Evolutionary conservation across 2,329 filamentous ascomycete genomes (phyloP).

Genomic region (Neonectria coccinea): DNA sequence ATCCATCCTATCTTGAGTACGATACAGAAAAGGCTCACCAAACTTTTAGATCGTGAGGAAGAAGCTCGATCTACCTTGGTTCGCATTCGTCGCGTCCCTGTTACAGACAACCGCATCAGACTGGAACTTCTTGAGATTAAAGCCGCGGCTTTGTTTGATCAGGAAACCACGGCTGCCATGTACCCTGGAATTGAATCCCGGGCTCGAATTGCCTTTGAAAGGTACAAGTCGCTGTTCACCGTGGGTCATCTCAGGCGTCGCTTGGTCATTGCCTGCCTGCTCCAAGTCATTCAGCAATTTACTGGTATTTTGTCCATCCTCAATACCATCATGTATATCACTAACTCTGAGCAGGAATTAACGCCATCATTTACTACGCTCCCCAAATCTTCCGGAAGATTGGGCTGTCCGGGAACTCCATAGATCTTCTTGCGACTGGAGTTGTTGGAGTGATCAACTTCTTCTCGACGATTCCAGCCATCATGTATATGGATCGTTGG

Average conservation of each 20-base stretch:
- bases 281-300: constrained; percentile 25
- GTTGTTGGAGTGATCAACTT: constrained; percentile 37
- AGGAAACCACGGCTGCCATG: constrained; percentile 23
- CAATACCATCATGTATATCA: rapidly evolving
- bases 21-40: neutral
- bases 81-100: constrained; percentile 28
- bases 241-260: constrained; percentile 19
- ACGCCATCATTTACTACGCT: constrained; percentile 65
- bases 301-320: neutral
- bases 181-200: constrained; percentile 16
- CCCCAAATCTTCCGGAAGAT: constrained; percentile 67
- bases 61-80: constrained; percentile 25
- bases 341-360: constrained; percentile 35
- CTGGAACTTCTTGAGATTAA: constrained; percentile 31
- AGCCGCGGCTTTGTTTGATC: constrained; percentile 26
- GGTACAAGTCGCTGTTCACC: constrained; percentile 26
- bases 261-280: constrained; percentile 18
- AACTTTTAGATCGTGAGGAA: constrained; percentile 12
- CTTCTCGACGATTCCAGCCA: constrained; percentile 32
- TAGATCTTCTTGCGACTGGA: constrained; percentile 37
- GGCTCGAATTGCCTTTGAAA: constrained; percentile 11
- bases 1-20: neutral
- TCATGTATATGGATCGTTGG: constrained; percentile 31
- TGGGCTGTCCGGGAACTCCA: constrained; percentile 53
- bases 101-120: constrained; percentile 22